phyloP scores from a whole-genome alignment of 2,329 filamentous ascomycete genomes.

The Sarocladium oryzae region DNA sequence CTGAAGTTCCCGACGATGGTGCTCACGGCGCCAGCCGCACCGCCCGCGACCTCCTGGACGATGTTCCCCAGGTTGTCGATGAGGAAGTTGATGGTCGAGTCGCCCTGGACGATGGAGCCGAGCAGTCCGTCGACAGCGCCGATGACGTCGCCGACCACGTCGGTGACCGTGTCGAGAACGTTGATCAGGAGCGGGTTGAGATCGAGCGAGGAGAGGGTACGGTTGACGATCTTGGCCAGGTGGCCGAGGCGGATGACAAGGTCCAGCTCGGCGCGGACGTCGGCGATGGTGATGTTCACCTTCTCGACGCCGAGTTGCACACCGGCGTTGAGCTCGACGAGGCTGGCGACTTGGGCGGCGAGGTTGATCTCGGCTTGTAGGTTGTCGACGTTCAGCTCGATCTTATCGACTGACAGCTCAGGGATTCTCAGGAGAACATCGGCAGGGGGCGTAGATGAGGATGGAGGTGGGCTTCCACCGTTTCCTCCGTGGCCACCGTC shows the following conservation, averaged over 20 bases:
- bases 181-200: conserved; percentile 55
- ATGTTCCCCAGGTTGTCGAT: conserved; percentile 59
- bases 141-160: conserved; percentile 45
- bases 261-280: conserved; percentile 53
- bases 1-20: conserved; percentile 52
- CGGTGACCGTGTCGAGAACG: conserved; percentile 45
- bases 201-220: conserved; percentile 52
- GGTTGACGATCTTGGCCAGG: conserved; percentile 54
- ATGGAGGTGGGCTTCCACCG: background rate
- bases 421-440: conserved; percentile 54
- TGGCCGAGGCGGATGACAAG: conserved; percentile 54
- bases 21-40: conserved; percentile 36
- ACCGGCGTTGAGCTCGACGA: conserved; percentile 50
- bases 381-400: conserved; percentile 55
- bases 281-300: conserved; percentile 55
- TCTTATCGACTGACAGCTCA: conserved; percentile 50
- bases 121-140: conserved; percentile 53
- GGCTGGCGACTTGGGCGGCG: conserved; percentile 50
- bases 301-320: conserved; percentile 41
- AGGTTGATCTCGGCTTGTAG: conserved; percentile 53
- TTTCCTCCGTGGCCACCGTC: background rate
- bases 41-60: conserved; percentile 49
- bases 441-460: conserved; percentile 4
- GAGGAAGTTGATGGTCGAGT: conserved; percentile 46
- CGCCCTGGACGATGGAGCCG: conserved; percentile 51